Evolutionary conservation across 768 basidiomycete species (phyloP).

Genomic region (Termitomyces sp.): DNA sequence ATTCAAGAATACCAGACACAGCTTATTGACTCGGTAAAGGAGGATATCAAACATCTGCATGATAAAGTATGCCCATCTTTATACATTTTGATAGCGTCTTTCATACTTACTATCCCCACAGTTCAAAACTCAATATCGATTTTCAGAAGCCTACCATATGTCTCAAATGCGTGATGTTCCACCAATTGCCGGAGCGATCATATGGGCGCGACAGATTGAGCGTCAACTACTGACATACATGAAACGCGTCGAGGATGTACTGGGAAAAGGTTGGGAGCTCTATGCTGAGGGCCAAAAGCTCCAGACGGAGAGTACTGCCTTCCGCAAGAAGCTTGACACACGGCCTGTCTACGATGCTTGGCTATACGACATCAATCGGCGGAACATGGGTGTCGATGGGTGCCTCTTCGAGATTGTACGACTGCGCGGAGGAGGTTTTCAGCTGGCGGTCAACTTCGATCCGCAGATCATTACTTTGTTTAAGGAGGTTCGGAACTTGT

Average conservation of each 20-base stretch:
- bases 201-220: slow-evolving; percentile 99
- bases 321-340: slow-evolving; percentile 95
- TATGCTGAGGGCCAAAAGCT: slow-evolving; percentile 99
- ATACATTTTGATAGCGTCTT: not conserved
- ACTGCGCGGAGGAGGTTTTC: slow-evolving; percentile 66
- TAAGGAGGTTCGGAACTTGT: slow-evolving; percentile 94
- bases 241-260: slow-evolving; percentile 98
- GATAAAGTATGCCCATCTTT: slow-evolving; percentile 56
- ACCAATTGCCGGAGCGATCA: slow-evolving; percentile 96
- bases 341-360: slow-evolving; percentile 93
- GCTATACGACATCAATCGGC: slow-evolving; percentile 90
- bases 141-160: slow-evolving; percentile 97
- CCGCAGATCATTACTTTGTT: slow-evolving; percentile 97
- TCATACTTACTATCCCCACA: slow-evolving; percentile 18
- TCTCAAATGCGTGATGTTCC: slow-evolving; percentile 97
- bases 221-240: slow-evolving; percentile 94
- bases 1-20: slow-evolving; percentile 99
- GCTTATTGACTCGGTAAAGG: slow-evolving; percentile 97
- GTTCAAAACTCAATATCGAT: slow-evolving; percentile 96
- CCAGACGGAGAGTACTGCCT: slow-evolving; percentile 84
- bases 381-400: slow-evolving; percentile 89
- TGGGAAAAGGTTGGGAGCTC: slow-evolving; percentile 97
- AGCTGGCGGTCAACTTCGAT: slow-evolving; percentile 95
- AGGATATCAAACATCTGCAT: slow-evolving; percentile 92
- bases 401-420: slow-evolving; percentile 89